phyloP scores from a whole-genome alignment of 2,329 filamentous ascomycete genomes.

The Epichloe amarillans region DNA sequence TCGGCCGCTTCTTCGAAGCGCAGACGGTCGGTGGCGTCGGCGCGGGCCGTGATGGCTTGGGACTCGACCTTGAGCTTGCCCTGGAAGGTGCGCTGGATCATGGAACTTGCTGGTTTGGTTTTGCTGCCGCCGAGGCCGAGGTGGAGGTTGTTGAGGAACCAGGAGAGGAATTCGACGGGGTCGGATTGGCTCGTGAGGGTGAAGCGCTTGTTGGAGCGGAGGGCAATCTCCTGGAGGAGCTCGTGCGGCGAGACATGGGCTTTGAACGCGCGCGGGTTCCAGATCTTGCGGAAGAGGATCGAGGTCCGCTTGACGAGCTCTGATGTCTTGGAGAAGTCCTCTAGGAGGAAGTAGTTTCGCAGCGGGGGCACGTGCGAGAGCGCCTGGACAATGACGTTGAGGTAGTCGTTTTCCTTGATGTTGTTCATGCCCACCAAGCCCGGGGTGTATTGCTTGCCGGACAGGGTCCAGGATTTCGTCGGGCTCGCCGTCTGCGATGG shows the following conservation, averaged over 20 bases:
- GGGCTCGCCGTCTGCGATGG: not conserved
- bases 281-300: constrained; percentile 88
- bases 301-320: constrained; percentile 82
- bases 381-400: constrained; percentile 88
- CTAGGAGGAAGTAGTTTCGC: constrained; percentile 82
- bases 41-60: constrained; percentile 83
- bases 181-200: constrained; percentile 84
- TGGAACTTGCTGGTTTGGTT: constrained; percentile 69
- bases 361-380: constrained; percentile 81
- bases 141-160: constrained; percentile 95
- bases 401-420: constrained; percentile 98
- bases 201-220: constrained; percentile 85
- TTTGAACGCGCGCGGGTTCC: constrained; percentile 95
- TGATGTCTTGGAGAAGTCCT: constrained; percentile 56
- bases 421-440: constrained; percentile 99
- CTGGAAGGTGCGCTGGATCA: constrained; percentile 88
- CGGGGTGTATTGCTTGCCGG: constrained; percentile 75
- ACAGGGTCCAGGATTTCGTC: constrained; percentile 40
- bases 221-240: constrained; percentile 83
- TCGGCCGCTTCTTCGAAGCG: constrained; percentile 84
- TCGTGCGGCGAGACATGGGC: constrained; percentile 95
- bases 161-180: constrained; percentile 89
- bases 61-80: constrained; percentile 85
- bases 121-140: constrained; percentile 82
- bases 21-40: constrained; percentile 73